A percentile compares a stretch with the other conserved stretches of the same genome.
phyloP scores from a whole-genome alignment of 2,329 filamentous ascomycete genomes.

The Neospermospora avenae region DNA sequence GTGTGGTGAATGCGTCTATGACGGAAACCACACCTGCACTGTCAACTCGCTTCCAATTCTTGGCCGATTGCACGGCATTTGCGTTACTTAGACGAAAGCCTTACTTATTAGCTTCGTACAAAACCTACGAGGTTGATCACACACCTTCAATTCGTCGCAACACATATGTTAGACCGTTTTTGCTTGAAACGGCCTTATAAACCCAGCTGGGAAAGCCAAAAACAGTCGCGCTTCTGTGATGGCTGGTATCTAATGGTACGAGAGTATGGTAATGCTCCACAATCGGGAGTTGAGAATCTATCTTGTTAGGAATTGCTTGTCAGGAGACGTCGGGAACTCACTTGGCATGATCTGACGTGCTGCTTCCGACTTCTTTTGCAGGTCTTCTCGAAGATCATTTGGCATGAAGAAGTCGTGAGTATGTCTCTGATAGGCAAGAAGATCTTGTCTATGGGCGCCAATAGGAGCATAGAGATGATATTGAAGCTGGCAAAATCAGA shows the following conservation, averaged over 20 bases:
- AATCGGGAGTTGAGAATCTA: conserved; percentile 67
- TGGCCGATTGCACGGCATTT: conserved; percentile 79
- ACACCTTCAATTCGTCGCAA: conserved; percentile 78
- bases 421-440: conserved; percentile 80
- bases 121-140: conserved; percentile 6
- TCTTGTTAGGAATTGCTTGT: conserved; percentile 16
- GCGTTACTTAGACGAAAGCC: conserved; percentile 87
- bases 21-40: conserved; percentile 81
- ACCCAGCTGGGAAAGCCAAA: conserved; percentile 93
- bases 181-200: conserved; percentile 88
- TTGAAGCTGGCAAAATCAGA: conserved; percentile 56
- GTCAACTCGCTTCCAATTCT: conserved; percentile 83
- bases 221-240: conserved; percentile 71
- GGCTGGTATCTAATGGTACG: conserved; percentile 79
- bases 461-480: conserved; percentile 92
- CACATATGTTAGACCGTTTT: conserved; percentile 85
- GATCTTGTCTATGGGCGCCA: conserved; percentile 75
- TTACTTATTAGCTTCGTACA: conserved; percentile 31
- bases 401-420: conserved; percentile 91
- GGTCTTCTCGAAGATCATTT: conserved; percentile 79
- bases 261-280: conserved; percentile 91
- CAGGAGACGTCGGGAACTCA: conserved; percentile 37
- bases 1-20: conserved; percentile 89
- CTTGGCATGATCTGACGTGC: conserved; percentile 80
- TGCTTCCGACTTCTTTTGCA: conserved; percentile 85